Conservation (phyloP, 352 stramenopile species). For the Salisapilia sapeloensis region DNA sequence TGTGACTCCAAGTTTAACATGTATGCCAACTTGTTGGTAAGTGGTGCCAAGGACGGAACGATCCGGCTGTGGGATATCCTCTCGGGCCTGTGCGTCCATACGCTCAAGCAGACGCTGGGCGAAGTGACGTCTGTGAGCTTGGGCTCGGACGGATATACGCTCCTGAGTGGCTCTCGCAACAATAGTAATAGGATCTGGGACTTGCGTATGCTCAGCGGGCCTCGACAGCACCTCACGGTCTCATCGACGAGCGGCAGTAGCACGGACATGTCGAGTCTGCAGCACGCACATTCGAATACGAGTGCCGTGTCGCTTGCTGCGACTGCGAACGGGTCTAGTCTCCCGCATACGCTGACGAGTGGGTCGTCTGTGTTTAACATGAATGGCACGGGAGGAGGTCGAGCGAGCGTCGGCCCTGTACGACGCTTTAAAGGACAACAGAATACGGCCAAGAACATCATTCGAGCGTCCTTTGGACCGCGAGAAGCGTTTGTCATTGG, state of each 20-base stretch:
- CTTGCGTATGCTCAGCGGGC: slow-evolving; percentile 69
- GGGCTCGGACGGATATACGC: slow-evolving; percentile 55
- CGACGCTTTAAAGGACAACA: slow-evolving; percentile 82
- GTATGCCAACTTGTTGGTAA: slow-evolving; percentile 75
- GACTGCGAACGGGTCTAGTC: slow-evolving; percentile 3
- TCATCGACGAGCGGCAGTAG: slow-evolving; percentile 1
- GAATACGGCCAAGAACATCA: slow-evolving; percentile 81
- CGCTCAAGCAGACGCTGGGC: slow-evolving; percentile 62
- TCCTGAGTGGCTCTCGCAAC: slow-evolving; percentile 72
- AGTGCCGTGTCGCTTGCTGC: not conserved
- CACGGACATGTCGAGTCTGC: slow-evolving; percentile 1
- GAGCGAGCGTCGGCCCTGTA: slow-evolving; percentile 44
- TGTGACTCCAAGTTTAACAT: slow-evolving; percentile 81
- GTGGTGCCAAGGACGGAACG: slow-evolving; percentile 70
- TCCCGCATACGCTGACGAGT: not conserved
- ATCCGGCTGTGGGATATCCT: slow-evolving; percentile 82
- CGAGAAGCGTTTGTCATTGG: slow-evolving; percentile 75
- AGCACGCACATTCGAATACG: not conserved
- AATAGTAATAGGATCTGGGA: slow-evolving; percentile 83
- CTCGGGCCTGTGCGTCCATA: slow-evolving; percentile 75
- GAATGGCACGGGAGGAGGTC: slow-evolving; percentile 10
- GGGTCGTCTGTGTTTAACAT: slow-evolving; percentile 6
- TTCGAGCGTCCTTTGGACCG: slow-evolving; percentile 69
- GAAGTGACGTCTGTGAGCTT: slow-evolving; percentile 80
- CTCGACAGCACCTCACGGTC: slow-evolving; percentile 34